Percentiles rank a stretch among this genome's conserved stretches.
Conservation (phyloP, 2,329 filamentous ascomycete genomes). For the Diaporthe citri region DNA sequence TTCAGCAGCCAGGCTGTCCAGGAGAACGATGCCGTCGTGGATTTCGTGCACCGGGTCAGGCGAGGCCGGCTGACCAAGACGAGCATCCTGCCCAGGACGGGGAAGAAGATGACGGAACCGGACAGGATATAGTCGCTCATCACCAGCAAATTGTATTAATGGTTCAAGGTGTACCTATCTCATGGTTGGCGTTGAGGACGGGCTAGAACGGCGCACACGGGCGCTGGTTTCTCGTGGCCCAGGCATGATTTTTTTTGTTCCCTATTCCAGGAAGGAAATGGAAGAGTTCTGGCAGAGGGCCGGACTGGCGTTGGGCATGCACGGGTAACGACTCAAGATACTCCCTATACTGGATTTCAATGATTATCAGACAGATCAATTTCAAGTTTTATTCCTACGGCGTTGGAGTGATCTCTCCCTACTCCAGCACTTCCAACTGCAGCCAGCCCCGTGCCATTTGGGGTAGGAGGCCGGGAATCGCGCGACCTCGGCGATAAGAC, state of each 20-base stretch:
- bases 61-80: conserved; percentile 62
- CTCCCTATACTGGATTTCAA: neutral
- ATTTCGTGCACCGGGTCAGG: conserved; percentile 79
- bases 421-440: neutral
- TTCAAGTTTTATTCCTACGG: neutral
- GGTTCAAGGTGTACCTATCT: neutral
- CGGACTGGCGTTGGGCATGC: conserved; percentile 14
- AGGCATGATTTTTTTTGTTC: conserved; percentile 15
- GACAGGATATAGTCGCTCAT: conserved; percentile 35
- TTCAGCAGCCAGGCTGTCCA: conserved; percentile 84
- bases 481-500: conserved; percentile 30
- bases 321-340: conserved; percentile 22
- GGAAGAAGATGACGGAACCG: conserved; percentile 43
- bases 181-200: conserved; percentile 14
- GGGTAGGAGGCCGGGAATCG: neutral
- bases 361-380: neutral
- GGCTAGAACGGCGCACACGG: conserved; percentile 1
- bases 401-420: neutral
- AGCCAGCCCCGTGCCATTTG: neutral
- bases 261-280: neutral
- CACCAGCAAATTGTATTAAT: neutral
- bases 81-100: conserved; percentile 44
- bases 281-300: neutral
- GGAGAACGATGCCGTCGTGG: conserved; percentile 86
- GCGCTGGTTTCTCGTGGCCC: conserved; percentile 12